Percentiles rank a stretch among this genome's conserved stretches.
Evolutionary conservation across 805 yeast genomes (phyloP).

Genomic region (Candida orba): DNA sequence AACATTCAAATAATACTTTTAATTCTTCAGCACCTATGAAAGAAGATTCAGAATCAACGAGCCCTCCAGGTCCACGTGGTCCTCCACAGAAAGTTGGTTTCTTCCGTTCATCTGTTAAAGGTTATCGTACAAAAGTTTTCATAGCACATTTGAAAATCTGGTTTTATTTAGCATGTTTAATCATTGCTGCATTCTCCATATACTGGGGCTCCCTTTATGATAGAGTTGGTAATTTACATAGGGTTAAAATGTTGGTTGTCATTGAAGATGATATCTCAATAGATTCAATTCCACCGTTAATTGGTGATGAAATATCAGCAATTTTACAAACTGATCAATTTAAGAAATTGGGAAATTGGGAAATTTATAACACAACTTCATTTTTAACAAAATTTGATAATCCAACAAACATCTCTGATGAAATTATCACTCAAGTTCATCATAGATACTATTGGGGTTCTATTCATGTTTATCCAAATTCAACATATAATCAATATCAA

Average conservation of each 20-base stretch:
- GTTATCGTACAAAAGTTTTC: slow-evolving; percentile 10
- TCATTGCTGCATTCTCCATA: slow-evolving; percentile 29
- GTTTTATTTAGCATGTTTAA: slow-evolving; percentile 28
- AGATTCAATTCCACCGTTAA: slow-evolving; percentile 8
- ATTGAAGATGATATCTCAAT: slow-evolving; percentile 26
- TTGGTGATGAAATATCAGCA: slow-evolving; percentile 28
- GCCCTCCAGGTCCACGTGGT: slow-evolving; percentile 1
- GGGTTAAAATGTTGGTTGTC: slow-evolving; percentile 26
- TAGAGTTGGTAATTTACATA: slow-evolving; percentile 18
- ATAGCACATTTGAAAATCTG: slow-evolving; percentile 9
- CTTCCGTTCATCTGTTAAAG: slow-evolving; percentile 8
- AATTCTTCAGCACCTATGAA: background rate
- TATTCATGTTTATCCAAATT: slow-evolving; percentile 43
- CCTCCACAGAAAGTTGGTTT: slow-evolving; percentile 13
- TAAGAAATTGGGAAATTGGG: slow-evolving; percentile 45
- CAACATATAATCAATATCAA: slow-evolving; percentile 29
- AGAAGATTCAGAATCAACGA: background rate
- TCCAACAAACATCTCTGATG: slow-evolving; percentile 24
- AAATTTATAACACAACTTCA: slow-evolving; percentile 22
- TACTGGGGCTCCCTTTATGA: slow-evolving; percentile 33
- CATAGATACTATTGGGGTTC: slow-evolving; percentile 60
- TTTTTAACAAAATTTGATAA: slow-evolving; percentile 12
- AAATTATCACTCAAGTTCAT: slow-evolving; percentile 38
- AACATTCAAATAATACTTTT: background rate
- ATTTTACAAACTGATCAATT: slow-evolving; percentile 40